Evolutionary conservation across 2,329 filamentous ascomycete species (phyloP).

Genomic region (Fonsecaea multimorphosa): DNA sequence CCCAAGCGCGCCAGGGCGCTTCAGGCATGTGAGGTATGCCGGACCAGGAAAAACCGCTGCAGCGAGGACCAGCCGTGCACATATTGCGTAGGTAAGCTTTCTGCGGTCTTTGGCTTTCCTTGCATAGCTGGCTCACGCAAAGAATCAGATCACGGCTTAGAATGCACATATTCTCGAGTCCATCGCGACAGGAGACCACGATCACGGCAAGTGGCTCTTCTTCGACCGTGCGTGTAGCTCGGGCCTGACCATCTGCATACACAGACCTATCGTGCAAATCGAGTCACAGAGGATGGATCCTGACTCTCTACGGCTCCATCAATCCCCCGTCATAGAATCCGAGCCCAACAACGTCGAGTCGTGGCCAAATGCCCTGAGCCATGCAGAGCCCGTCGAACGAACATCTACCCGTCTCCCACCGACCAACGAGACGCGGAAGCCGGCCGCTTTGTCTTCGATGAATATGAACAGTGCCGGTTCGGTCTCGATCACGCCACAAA

Average conservation of each 20-base stretch:
- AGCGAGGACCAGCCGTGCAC: constrained; percentile 54
- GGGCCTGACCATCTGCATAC: neutral
- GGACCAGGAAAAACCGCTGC: constrained; percentile 58
- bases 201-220: constrained; percentile 5
- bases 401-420: neutral
- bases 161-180: constrained; percentile 46
- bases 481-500: constrained; percentile 1
- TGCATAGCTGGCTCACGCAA: neutral
- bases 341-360: too few relatives aligned
- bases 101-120: too few relatives aligned
- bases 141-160: constrained; percentile 43
- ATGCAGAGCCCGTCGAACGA: too few relatives aligned
- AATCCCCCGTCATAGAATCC: too few relatives aligned
- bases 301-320: too few relatives aligned
- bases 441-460: neutral
- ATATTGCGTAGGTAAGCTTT: constrained; percentile 51
- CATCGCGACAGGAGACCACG: constrained; percentile 38
- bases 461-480: neutral
- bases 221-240: neutral
- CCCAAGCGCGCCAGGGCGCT: constrained; percentile 51
- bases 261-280: neutral
- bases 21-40: constrained; percentile 55
- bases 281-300: too few relatives aligned
- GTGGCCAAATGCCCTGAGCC: too few relatives aligned
- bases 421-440: neutral